Conservation (phyloP, 257 asterid species). For the Lantana camara region DNA sequence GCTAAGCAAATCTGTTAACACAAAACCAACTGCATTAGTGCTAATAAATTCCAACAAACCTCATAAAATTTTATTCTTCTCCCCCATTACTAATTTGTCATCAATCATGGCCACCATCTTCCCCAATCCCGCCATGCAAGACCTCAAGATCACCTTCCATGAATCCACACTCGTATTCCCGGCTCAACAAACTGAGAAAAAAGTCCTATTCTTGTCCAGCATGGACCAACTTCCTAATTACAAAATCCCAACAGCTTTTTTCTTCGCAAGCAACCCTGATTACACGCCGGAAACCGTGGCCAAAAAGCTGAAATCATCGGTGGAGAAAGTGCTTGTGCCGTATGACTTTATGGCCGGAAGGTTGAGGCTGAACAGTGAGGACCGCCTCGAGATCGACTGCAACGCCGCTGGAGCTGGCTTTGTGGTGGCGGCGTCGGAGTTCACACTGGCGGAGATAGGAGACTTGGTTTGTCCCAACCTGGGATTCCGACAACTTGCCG, state of each 20-base stretch:
- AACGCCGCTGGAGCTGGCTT: constrained; percentile 58
- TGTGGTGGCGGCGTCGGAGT: constrained; percentile 52
- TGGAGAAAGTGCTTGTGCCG: constrained; percentile 42
- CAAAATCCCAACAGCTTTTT: constrained; percentile 57
- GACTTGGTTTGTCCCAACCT: constrained; percentile 60
- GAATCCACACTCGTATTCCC: constrained; percentile 55
- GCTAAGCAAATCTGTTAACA: no score
- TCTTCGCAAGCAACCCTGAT: constrained; percentile 49
- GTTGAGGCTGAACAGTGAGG: constrained; percentile 36
- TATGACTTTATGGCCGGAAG: constrained; percentile 77
- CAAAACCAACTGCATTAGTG: no score
- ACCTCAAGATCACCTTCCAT: constrained; percentile 59
- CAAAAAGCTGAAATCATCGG: constrained; percentile 40
- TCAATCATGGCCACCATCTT: constrained; percentile 46
- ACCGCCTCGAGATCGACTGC: constrained; percentile 59
- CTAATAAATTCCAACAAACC: no score
- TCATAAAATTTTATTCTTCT: no score
- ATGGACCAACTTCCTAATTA: constrained; percentile 69
- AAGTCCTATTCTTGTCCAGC: constrained; percentile 53
- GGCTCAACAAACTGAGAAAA: constrained; percentile 32
- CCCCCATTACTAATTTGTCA: no score
- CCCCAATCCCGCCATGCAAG: constrained; percentile 42
- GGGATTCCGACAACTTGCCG: constrained; percentile 54
- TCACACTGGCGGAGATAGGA: constrained; percentile 47
- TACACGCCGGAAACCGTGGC: constrained; percentile 50